Evolutionary conservation across 352 stramenopile species (phyloP), one percentile per base, ranked within the genome.

Genomic region (Phytopythium ostracodes): DNA sequence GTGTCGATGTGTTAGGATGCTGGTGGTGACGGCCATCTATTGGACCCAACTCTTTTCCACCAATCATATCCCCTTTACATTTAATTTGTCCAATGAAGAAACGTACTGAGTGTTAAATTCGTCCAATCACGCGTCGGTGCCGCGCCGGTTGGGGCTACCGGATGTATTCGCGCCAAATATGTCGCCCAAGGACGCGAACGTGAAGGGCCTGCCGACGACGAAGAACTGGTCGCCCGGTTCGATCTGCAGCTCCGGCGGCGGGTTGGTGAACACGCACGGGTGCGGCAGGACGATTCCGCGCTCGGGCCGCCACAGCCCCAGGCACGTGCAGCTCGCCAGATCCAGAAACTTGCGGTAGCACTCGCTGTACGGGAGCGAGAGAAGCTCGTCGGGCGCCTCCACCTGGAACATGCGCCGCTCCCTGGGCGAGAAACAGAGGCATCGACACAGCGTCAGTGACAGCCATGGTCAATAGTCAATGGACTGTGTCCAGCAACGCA

Each of bases 341-440:
- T 89, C 79, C n/a, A 93, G 77, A 43, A 89, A 80, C 56, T 85
- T 87, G 57, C 84, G 80, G 47, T 91, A 89, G 53, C 79, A 87
- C 15, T 83, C 64, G 47, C 75, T 69, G 52, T 88, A 92, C 17
- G 60, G 71, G 31, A 78, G 66, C 12, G 73, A 71, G 6, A 90
- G 43, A 4, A 92, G 57, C 47, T 77, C 71, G 1, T 80, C 68
- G 1, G 79, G 79, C 0, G 68, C 79, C 40, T 86, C 71, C 11
- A 91, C 70, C 57, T 92, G 84, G 63, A 92, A 92, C 22, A 92
- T 56, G 18, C 82, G 74, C 0, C 71, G 76, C 27, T 84, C 77
- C 18, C 84, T 90, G 53, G n/a, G 5, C 42, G 42, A 44, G 43
- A n/a, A 54, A 31, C 22, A 43, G n/a, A n/a, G n/a, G n/a, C n/a